Percentiles rank a stretch among this genome's conserved stretches.
These are phyloP conservation scores for Venturia carpophila DNA, from an alignment of 2,329 filamentous ascomycete genomes.

Conservation along the genomic window DNA sequence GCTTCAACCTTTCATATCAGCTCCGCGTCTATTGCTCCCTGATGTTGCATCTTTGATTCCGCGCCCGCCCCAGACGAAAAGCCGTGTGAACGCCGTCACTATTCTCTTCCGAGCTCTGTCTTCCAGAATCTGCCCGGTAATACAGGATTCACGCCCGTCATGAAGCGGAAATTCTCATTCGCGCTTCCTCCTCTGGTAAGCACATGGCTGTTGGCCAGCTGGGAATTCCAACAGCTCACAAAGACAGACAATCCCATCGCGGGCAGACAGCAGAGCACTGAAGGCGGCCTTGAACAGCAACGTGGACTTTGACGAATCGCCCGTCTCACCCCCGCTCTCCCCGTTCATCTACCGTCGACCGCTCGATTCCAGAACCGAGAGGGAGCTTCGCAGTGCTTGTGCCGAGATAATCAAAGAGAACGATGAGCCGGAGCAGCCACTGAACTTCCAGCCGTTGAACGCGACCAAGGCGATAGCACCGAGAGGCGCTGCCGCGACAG, in stretches of 20 bases:
- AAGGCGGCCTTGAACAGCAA: conserved; percentile 20
- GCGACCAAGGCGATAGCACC: conserved; percentile 20
- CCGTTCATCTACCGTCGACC: conserved; percentile 38
- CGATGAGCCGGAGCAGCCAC: conserved; percentile 28
- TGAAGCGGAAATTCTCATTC: conserved; percentile 40
- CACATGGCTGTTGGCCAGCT: too few relatives aligned
- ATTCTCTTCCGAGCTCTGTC: background rate
- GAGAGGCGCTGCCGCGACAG: background rate
- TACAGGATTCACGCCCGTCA: conserved; percentile 19
- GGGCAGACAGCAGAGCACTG: conserved; percentile 26
- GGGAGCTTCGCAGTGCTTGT: conserved; percentile 40
- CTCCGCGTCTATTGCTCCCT: background rate
- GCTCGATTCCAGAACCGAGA: conserved; percentile 36
- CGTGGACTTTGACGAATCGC: conserved; percentile 23
- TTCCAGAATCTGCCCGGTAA: background rate
- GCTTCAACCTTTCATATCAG: background rate
- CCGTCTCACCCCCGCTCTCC: conserved; percentile 31
- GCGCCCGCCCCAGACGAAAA: background rate
- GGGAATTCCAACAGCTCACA: conserved; percentile 20
- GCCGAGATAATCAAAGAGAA: conserved; percentile 35
- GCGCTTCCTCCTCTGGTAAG: conserved; percentile 29
- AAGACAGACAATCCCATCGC: conserved; percentile 28
- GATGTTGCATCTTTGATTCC: background rate
- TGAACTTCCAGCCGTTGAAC: conserved; percentile 29
- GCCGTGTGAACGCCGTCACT: background rate